A percentile compares a stretch with the other conserved stretches of the same genome.
These are phyloP conservation scores for Phytophthora fragariaefolia DNA, from an alignment of 352 stramenopile genomes.

Conservation along the genomic window DNA sequence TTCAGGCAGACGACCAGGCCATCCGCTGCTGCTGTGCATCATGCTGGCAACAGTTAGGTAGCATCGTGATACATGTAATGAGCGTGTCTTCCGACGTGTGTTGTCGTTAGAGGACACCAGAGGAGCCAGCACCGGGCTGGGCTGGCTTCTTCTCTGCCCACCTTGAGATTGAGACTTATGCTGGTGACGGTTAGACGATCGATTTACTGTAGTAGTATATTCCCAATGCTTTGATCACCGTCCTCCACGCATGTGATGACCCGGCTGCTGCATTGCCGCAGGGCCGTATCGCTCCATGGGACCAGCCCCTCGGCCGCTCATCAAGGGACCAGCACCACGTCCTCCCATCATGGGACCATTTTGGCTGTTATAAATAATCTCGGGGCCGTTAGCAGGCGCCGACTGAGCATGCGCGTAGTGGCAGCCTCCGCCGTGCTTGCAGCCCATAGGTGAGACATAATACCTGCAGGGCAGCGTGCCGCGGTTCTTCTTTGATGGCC, in stretches of 20 bases:
- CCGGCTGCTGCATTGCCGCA: slow-evolving; percentile 47
- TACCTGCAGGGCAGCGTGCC: slow-evolving; percentile 69
- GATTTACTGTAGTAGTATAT: slow-evolving; percentile 21
- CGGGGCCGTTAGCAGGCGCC: slow-evolving; percentile 45
- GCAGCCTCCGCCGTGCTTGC: slow-evolving; percentile 76
- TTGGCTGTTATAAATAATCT: slow-evolving; percentile 67
- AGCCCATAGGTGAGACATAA: slow-evolving; percentile 68
- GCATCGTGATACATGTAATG: slow-evolving; percentile 1
- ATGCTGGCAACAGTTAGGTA: too few species aligned
- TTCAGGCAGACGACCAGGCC: too few species aligned
- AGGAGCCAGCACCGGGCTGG: slow-evolving; percentile 9
- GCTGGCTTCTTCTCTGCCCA: slow-evolving; percentile 36
- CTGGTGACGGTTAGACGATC: slow-evolving; percentile 35
- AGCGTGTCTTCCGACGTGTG: slow-evolving; percentile 23
- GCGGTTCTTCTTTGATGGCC: slow-evolving; percentile 53
- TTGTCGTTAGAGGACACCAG: slow-evolving; percentile 13
- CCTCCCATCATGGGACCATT: slow-evolving; percentile 43
- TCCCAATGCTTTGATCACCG: slow-evolving; percentile 38
- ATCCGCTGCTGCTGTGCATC: too few species aligned
- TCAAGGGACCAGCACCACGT: slow-evolving; percentile 27
- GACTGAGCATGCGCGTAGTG: slow-evolving; percentile 69
- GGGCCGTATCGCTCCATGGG: slow-evolving; percentile 55
- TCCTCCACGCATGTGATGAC: slow-evolving; percentile 61
- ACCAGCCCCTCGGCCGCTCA: slow-evolving; percentile 27
- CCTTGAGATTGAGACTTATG: slow-evolving; percentile 29